phyloP scores from a whole-genome alignment of 75 land plant species.

The Isoetes taiwanensis region DNA sequence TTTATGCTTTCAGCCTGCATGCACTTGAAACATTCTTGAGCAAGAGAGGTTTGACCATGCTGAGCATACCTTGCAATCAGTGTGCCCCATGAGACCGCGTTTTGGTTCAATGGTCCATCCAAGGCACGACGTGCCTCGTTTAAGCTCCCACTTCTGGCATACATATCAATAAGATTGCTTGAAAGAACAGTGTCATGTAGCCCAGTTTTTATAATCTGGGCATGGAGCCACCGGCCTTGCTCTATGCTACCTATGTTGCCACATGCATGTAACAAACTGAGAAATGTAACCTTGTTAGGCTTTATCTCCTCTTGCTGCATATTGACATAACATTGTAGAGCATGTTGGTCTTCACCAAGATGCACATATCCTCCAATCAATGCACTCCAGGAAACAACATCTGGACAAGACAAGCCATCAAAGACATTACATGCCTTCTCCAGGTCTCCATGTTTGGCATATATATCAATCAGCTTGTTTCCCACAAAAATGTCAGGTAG shows the following conservation, averaged over 20 bases:
- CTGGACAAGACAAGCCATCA: background rate
- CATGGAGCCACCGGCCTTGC: constrained; percentile 43
- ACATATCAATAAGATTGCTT: constrained; percentile 54
- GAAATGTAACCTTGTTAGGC: constrained; percentile 42
- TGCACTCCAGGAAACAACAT: constrained; percentile 52
- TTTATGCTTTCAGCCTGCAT: constrained; percentile 11
- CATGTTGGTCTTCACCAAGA: constrained; percentile 30
- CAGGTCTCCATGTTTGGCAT: constrained; percentile 2
- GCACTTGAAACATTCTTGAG: constrained; percentile 22
- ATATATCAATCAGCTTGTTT: constrained; percentile 11
- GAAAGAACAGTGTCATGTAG: constrained; percentile 28
- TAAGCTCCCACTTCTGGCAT: constrained; percentile 58
- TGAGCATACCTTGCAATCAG: constrained; percentile 52
- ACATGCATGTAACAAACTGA: constrained; percentile 38
- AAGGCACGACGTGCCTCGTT: constrained; percentile 29
- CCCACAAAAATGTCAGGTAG: background rate
- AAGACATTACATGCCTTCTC: constrained; percentile 2
- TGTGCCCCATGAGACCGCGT: constrained; percentile 45
- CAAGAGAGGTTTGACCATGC: constrained; percentile 36
- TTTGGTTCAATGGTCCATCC: constrained; percentile 20
- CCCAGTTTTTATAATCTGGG: constrained; percentile 24
- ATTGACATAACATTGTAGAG: constrained; percentile 35
- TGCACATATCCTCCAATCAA: constrained; percentile 45
- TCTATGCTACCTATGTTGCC: constrained; percentile 40
- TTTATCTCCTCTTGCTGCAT: constrained; percentile 28